Evolutionary conservation across 2,329 filamentous ascomycete genomes (phyloP), one percentile per base, ranked within the genome.

Genomic region (Incumbomyces delicatus): DNA sequence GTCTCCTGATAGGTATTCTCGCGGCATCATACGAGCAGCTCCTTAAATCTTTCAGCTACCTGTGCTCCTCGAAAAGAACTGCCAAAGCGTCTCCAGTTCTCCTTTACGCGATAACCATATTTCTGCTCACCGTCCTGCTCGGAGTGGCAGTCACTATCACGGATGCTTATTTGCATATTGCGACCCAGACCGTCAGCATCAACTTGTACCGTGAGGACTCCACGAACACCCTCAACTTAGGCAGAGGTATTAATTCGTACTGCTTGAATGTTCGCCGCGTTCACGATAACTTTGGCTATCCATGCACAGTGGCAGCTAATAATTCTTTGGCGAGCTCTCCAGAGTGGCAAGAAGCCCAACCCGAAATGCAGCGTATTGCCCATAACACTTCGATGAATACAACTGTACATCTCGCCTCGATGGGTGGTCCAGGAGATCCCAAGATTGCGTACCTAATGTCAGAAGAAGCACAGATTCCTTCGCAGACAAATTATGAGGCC

Each of bases 11-110:
- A 8, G 53, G 53, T 12, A 48, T 55, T 22, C 50, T 50, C 31
- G n/a, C 54, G 30, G 53, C 53, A 16, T 55, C 53, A 22, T 51
- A 45, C 20, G 51, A 49, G 11, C 46, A 53, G 47, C 38, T 57
- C 30, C 30, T 42, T 16, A 48, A 49, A 30, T 55, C 53, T 35
- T 46, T 55, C 18, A 47, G 37, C 16, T 55, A 57, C 46, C 29
- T 35, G 2, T 17, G 35, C 10, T 52, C 52, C 10, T 27, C 18
- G 31, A 34, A 40, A 32, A 40, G 50, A 32, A 46, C 45, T 18
- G 40, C 51, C 3, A 29, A 48, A 11, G 34, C 50, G 10, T 51
- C 53, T 17, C 50, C 53, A 4, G 46, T 54, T 18, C 46, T 56
- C 1, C 46, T 43, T 16, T 50, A 51, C n/a, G 48, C 53, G 8